Evolutionary conservation across 108 stramenopile species (phyloP).

Genomic region (Nitzschia putrida): DNA sequence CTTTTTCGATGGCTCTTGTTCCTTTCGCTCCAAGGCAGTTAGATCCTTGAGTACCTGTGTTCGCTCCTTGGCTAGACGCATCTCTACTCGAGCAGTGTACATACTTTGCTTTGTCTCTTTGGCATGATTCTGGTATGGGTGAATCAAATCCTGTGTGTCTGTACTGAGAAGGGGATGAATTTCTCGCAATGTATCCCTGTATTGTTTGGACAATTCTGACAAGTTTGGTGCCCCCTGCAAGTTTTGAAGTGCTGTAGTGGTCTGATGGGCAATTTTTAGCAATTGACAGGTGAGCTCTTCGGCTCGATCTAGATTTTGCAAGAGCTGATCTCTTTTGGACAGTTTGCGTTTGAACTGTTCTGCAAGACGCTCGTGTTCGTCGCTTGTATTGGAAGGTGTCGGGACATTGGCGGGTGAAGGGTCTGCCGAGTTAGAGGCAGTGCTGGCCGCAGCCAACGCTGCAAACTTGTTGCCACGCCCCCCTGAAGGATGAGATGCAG

Average conservation of each 20-base stretch:
- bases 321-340: conserved; percentile 26
- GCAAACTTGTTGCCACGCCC: conserved; percentile 36
- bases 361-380: conserved; percentile 1
- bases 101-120: conserved; percentile 43
- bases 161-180: conserved; percentile 41
- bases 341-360: conserved; percentile 13
- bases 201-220: conserved; percentile 21
- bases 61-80: conserved; percentile 48
- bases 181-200: conserved; percentile 40
- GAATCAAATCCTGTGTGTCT: conserved; percentile 34
- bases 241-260: conserved; percentile 34
- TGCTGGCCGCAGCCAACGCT: conserved; percentile 19
- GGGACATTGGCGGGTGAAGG: background rate
- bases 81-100: conserved; percentile 60
- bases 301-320: conserved; percentile 37
- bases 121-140: conserved; percentile 50
- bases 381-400: background rate
- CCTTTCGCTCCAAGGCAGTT: conserved; percentile 24
- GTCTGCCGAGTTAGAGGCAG: background rate
- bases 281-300: conserved; percentile 37
- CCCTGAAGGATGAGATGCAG: background rate
- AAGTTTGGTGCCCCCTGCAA: conserved; percentile 5
- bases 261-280: conserved; percentile 28
- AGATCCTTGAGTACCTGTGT: conserved; percentile 40
- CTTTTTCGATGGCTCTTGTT: background rate